Conservation (phyloP, 2,329 filamentous ascomycete species). For the Xylaria sp. region DNA sequence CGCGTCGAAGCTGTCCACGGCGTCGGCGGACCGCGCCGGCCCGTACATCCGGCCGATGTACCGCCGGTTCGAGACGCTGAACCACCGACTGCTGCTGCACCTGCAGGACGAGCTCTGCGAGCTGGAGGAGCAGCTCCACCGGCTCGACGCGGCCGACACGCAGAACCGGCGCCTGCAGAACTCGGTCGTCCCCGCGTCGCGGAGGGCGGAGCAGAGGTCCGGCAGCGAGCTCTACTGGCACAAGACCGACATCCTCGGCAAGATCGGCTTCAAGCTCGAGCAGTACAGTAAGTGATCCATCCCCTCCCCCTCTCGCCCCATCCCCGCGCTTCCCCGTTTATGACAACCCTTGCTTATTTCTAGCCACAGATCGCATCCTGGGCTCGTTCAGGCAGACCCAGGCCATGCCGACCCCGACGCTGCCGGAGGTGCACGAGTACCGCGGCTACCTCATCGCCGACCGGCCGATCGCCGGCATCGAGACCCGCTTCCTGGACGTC, state of each 20-base stretch:
- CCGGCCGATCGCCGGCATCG: constrained; percentile 58
- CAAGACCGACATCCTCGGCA: constrained; percentile 62
- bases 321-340: neutral
- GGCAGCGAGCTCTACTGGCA: constrained; percentile 62
- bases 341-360: constrained; percentile 8
- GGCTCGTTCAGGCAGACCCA: constrained; percentile 59
- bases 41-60: constrained; percentile 65
- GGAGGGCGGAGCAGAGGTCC: constrained; percentile 57
- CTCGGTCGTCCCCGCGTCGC: constrained; percentile 59
- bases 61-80: constrained; percentile 78
- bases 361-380: constrained; percentile 57
- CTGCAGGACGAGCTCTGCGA: constrained; percentile 84
- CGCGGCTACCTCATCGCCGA: constrained; percentile 58
- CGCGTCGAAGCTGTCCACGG: constrained; percentile 54
- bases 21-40: constrained; percentile 29
- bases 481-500: constrained; percentile 62
- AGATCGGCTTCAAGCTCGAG: constrained; percentile 66
- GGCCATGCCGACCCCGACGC: constrained; percentile 50
- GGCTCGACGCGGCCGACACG: constrained; percentile 64
- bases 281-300: constrained; percentile 70
- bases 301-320: neutral
- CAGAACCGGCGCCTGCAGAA: constrained; percentile 47
- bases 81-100: constrained; percentile 80
- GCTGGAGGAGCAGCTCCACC: constrained; percentile 75
- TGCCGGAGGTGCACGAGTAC: constrained; percentile 53